These are phyloP conservation scores for Oryza rufipogon DNA, from an alignment of 176 grass and related monocot genomes.

Conservation along the genomic window DNA sequence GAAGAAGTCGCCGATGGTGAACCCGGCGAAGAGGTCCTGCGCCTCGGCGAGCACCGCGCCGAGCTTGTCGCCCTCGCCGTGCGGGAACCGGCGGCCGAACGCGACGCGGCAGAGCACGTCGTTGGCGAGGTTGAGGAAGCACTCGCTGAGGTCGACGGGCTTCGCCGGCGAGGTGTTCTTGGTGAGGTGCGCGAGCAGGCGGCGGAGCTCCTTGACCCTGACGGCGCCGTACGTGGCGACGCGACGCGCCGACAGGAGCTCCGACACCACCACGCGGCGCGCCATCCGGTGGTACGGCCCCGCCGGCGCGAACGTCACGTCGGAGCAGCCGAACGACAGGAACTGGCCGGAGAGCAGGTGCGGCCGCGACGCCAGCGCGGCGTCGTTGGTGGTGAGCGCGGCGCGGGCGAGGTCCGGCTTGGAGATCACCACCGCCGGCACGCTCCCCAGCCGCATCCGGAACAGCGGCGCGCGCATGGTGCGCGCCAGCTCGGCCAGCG, in stretches of 20 bases:
- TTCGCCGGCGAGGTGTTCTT: background rate
- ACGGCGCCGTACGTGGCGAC: slow-evolving; percentile 41
- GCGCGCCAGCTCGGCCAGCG: slow-evolving; percentile 25
- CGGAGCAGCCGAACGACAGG: slow-evolving; percentile 53
- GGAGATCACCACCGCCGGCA: slow-evolving; percentile 48
- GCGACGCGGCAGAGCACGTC: slow-evolving; percentile 53
- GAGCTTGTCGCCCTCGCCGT: slow-evolving; percentile 13
- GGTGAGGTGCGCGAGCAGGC: slow-evolving; percentile 36
- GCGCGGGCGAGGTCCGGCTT: slow-evolving; percentile 46
- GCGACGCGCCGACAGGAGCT: slow-evolving; percentile 50
- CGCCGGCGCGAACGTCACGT: slow-evolving; percentile 48
- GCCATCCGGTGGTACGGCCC: slow-evolving; percentile 50
- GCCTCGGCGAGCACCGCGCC: slow-evolving; percentile 42
- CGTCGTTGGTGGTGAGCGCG: slow-evolving; percentile 47
- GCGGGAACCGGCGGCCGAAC: slow-evolving; percentile 38
- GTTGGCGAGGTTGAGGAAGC: slow-evolving; percentile 44
- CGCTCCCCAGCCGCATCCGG: slow-evolving; percentile 30
- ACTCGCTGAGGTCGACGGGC: slow-evolving; percentile 41
- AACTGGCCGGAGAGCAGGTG: slow-evolving; percentile 45
- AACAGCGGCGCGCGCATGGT: slow-evolving; percentile 38
- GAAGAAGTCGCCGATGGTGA: slow-evolving; percentile 50
- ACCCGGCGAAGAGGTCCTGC: slow-evolving; percentile 41
- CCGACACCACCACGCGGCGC: slow-evolving; percentile 42
- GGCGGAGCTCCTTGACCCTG: slow-evolving; percentile 40
- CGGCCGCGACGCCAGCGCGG: slow-evolving; percentile 47